Base-by-base conservation (phyloP, 192 early-diverging fungal species). In the Geranomyces michiganensis region DNA sequence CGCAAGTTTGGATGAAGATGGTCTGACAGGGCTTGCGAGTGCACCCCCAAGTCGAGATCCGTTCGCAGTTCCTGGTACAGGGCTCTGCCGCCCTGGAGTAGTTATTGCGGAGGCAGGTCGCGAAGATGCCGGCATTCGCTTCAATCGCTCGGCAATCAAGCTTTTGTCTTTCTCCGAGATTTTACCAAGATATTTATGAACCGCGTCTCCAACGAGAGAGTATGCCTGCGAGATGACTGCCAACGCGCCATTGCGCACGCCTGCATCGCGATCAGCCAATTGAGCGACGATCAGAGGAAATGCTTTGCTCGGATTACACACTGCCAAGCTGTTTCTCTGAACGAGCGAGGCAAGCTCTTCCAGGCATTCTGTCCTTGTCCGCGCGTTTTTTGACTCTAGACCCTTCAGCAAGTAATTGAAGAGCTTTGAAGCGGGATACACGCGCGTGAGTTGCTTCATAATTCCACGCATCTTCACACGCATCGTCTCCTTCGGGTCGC, bases 401-500 rank as follows among this genome's bases (percentile, higher is more conserved):
- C 88, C 92, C 31, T 92, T 85, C 27, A 95, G 72, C 33, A 95
- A 72, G 70, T 84, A 84, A 1, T 79, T 75, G 71, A 94, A 92
- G 48, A 94, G 77, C 73, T 91, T 92, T 61, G 88, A 90, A 1
- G 89, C 83, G 10, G 94, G 92, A 65, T 92, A 94, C 6, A 95
- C 78, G 17, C 88, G 83, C n/a, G 82, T 77, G 7, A 95, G 45
- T 65, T 84, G 77, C 67, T 90, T 89, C 53, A 93, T 76, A n/a
- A 96, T 86, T 6, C 79, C 73, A 12, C 91, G 86, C 10, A 93
- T 85, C 47, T 91, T 85, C 7, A 80, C 76, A 14, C 93, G 82
- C 76, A 96, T 90, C 1, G 82, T 80, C 67, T 95, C 93, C 71
- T 96, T 96, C 61, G 87, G 83, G 69, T 96, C 93, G 17, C 94